Conservation (phyloP, 148 eudicot species). For the Vaccinium myrtillus region DNA sequence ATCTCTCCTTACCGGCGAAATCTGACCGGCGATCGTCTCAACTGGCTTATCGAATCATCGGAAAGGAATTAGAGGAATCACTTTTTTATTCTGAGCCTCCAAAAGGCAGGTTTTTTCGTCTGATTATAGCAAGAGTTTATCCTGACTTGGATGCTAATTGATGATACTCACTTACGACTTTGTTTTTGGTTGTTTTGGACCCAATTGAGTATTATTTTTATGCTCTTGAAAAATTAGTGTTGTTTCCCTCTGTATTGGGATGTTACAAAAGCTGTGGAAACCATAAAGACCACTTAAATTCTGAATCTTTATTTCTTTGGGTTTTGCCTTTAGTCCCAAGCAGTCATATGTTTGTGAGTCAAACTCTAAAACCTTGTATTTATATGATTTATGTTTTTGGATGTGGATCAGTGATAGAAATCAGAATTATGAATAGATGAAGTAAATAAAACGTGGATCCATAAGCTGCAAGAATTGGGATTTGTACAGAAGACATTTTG, state of each 20-base stretch:
- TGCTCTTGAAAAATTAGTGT: background rate
- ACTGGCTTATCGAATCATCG: background rate
- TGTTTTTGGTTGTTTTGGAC: background rate
- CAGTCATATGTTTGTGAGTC: background rate
- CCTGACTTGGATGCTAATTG: background rate
- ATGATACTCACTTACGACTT: background rate
- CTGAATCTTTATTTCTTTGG: background rate
- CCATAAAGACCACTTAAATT: background rate
- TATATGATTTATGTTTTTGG: background rate
- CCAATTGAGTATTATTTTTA: background rate
- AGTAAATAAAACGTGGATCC: background rate
- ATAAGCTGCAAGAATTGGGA: background rate
- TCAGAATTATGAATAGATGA: background rate
- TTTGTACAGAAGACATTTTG: constrained; percentile 1
- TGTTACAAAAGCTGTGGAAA: background rate
- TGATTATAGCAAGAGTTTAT: background rate
- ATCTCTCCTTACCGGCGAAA: background rate
- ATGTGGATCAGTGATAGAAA: background rate
- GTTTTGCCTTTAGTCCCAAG: background rate
- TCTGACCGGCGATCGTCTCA: constrained; percentile 8
- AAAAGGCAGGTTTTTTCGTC: background rate
- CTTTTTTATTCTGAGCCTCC: background rate
- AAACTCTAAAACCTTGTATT: background rate
- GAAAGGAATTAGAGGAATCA: background rate
- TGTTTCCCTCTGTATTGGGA: background rate